Percentiles rank a stretch among this genome's conserved stretches.
These are phyloP conservation scores for Paratinospora sagittata DNA, from an alignment of 164 flowering plant genomes.

Conservation along the genomic window DNA sequence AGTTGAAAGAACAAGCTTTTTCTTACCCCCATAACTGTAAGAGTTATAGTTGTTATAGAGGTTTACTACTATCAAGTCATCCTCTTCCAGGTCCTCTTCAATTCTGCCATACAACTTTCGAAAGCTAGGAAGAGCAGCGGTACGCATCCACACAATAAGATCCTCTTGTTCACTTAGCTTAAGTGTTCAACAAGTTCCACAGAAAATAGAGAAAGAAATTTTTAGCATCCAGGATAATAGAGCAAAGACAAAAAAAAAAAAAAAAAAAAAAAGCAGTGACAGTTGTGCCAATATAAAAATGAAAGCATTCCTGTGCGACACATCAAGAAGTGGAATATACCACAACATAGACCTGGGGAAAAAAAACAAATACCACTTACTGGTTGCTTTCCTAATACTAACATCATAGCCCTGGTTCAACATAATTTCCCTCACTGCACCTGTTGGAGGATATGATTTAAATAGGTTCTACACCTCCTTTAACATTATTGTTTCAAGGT, in stretches of 20 bases:
- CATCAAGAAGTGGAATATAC: neutral
- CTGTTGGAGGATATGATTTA: neutral
- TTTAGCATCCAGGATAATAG: neutral
- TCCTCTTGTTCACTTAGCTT: constrained; percentile 89
- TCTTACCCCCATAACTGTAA: constrained; percentile 80
- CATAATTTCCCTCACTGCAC: neutral
- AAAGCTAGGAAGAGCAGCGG: constrained; percentile 82
- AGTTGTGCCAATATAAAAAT: neutral
- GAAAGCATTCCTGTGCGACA: too few species aligned
- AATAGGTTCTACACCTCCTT: neutral
- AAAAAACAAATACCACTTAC: neutral
- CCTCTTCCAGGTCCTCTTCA: constrained; percentile 61
- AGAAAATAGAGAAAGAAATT: constrained; percentile 9
- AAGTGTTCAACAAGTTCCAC: constrained; percentile 3
- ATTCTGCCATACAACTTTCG: constrained; percentile 83
- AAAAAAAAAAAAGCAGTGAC: neutral
- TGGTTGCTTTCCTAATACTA: neutral
- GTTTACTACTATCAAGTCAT: constrained; percentile 43
- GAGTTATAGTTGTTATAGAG: constrained; percentile 78
- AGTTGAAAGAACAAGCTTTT: constrained; percentile 73
- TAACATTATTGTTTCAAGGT: neutral
- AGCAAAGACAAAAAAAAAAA: neutral
- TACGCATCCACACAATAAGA: constrained; percentile 95
- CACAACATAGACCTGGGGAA: neutral
- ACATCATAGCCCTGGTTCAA: neutral